Conservation (phyloP, 148 eudicot genomes). For the Fagopyrum homotropicum region DNA sequence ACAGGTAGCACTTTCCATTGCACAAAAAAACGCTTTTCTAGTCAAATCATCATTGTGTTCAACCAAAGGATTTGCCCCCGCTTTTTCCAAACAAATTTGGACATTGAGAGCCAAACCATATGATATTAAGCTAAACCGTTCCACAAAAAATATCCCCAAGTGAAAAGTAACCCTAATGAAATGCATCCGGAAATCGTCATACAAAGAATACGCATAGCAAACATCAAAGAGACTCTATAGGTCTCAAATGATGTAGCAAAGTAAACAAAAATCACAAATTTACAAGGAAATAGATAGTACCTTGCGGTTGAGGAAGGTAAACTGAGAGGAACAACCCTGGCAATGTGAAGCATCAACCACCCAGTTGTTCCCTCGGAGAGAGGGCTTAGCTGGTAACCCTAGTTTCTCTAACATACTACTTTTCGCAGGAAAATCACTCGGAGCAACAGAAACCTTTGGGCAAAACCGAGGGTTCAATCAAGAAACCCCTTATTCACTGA, state of each 20-base stretch:
- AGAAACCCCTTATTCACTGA: not conserved
- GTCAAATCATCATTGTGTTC: not conserved
- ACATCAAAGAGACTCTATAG: not conserved
- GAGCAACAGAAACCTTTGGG: not conserved
- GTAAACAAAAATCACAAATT: constrained; percentile 5
- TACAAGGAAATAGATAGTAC: constrained; percentile 22
- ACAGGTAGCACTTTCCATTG: not conserved
- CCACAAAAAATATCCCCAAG: not conserved
- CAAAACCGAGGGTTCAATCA: not conserved
- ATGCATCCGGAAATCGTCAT: not conserved
- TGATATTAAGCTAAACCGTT: not conserved
- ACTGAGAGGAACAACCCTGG: constrained; percentile 72
- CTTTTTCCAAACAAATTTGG: not conserved
- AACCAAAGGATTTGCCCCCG: not conserved
- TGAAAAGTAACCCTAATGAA: not conserved
- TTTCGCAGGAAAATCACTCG: constrained; percentile 1
- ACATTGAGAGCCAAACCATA: not conserved
- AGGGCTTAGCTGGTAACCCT: constrained; percentile 75
- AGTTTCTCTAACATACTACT: constrained; percentile 45
- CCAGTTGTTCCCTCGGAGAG: constrained; percentile 75
- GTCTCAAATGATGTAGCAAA: not conserved
- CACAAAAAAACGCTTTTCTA: not conserved
- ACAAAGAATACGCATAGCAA: not conserved
- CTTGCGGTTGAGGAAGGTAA: constrained; percentile 94
- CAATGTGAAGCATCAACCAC: constrained; percentile 81